A percentile compares a stretch with the other conserved stretches of the same genome.
Evolutionary conservation across 164 flowering plant species (phyloP).

Genomic region (Kalanchoe fedtschenkoi): DNA sequence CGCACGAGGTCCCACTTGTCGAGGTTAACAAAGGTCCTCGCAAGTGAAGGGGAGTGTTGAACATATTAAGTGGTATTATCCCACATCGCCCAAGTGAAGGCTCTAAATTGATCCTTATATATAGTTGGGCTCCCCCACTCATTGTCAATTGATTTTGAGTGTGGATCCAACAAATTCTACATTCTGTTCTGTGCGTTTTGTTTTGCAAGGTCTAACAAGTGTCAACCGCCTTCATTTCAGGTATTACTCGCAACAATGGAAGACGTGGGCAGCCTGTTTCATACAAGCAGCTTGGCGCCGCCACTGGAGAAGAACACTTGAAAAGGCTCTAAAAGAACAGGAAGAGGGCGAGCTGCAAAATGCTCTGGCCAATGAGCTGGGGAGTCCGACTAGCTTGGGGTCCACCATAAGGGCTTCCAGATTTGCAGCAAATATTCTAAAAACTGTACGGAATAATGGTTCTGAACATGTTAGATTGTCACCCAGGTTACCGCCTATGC

Average conservation of each 20-base stretch:
- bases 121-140: too few species aligned
- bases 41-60: too few species aligned
- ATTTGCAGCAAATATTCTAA: slow-evolving; percentile 36
- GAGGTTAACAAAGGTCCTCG: too few species aligned
- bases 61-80: too few species aligned
- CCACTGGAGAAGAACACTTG: slow-evolving; percentile 32
- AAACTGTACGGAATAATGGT: slow-evolving; percentile 15
- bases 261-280: slow-evolving; percentile 68
- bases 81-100: too few species aligned
- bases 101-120: too few species aligned
- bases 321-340: slow-evolving; percentile 27
- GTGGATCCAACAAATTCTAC: too few species aligned
- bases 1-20: too few species aligned
- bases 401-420: slow-evolving; percentile 34
- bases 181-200: too few species aligned
- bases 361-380: slow-evolving; percentile 20
- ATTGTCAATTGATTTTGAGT: too few species aligned
- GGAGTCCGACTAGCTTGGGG: slow-evolving; percentile 25
- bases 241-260: slow-evolving; percentile 68
- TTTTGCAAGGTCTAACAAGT: neutral
- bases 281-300: slow-evolving; percentile 82
- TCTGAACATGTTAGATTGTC: slow-evolving; percentile 12
- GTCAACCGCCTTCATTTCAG: slow-evolving; percentile 15
- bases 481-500: slow-evolving; percentile 14
- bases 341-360: slow-evolving; percentile 31